These are phyloP conservation scores for Geosmithia putterillii DNA, from an alignment of 2,329 filamentous ascomycete species.

Conservation along the genomic window DNA sequence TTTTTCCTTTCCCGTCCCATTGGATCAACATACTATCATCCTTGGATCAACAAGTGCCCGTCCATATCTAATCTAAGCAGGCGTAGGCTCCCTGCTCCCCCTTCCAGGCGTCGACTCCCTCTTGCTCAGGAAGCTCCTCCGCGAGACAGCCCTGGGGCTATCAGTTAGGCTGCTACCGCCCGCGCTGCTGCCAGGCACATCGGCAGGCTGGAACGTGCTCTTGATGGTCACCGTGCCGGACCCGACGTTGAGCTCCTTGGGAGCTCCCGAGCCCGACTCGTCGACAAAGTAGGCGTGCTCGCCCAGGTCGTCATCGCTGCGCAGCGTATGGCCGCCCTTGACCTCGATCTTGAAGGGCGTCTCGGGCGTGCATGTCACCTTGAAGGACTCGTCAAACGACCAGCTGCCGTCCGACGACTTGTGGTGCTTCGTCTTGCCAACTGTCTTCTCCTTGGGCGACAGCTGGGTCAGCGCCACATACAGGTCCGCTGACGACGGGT, in stretches of 20 bases:
- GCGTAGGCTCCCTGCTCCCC: conserved; percentile 33
- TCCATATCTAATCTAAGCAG: conserved; percentile 12
- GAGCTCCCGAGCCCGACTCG: conserved; percentile 53
- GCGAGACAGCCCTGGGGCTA: conserved; percentile 32
- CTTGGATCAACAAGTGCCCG: not conserved
- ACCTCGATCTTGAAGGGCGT: conserved; percentile 77
- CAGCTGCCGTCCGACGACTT: conserved; percentile 58
- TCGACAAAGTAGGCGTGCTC: conserved; percentile 88
- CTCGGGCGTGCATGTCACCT: conserved; percentile 65
- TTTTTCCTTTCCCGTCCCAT: too few relatives aligned
- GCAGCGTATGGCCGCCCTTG: conserved; percentile 75
- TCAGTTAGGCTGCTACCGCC: too few relatives aligned
- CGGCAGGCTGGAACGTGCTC: conserved; percentile 54
- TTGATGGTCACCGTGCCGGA: conserved; percentile 59
- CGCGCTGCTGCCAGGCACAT: conserved; percentile 9
- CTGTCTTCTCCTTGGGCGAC: conserved; percentile 57
- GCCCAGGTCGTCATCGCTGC: conserved; percentile 71
- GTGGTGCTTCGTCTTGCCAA: conserved; percentile 88
- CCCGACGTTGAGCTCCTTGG: conserved; percentile 67
- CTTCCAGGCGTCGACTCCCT: conserved; percentile 24
- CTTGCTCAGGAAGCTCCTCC: conserved; percentile 45
- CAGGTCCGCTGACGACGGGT: conserved; percentile 64
- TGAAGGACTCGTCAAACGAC: conserved; percentile 69
- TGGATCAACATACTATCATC: too few relatives aligned
- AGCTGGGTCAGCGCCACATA: conserved; percentile 62